Evolutionary conservation across 1,284 basidiomycete species (phyloP).

Genomic region (Trichosporon faecale): DNA sequence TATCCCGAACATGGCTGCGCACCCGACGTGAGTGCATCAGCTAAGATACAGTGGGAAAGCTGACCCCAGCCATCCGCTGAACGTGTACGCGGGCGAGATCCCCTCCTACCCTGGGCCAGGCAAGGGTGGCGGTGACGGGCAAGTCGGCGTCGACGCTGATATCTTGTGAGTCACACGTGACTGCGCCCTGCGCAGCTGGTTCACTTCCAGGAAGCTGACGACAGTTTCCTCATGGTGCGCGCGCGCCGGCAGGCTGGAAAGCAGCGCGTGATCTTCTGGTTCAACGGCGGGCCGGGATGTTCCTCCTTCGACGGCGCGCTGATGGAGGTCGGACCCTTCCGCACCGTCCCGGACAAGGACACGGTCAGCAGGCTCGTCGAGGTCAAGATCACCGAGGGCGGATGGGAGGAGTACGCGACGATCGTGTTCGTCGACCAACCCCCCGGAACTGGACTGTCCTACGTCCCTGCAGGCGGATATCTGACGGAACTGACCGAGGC

Average conservation of each 20-base stretch:
- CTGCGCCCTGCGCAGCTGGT: not conserved
- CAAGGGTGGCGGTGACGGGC: constrained; percentile 45
- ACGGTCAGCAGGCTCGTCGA: constrained; percentile 62
- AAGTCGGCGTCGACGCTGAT: constrained; percentile 44
- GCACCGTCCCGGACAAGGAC: constrained; percentile 56
- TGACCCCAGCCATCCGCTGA: constrained; percentile 60
- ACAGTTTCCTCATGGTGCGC: constrained; percentile 80
- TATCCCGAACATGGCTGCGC: constrained; percentile 59
- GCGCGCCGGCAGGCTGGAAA: constrained; percentile 81
- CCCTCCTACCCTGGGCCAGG: constrained; percentile 68
- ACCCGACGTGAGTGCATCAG: constrained; percentile 44
- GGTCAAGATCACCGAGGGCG: constrained; percentile 74
- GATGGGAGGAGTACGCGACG: constrained; percentile 99
- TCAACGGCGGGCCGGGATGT: constrained; percentile 95
- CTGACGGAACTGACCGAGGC: constrained; percentile 77
- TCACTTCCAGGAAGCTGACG: not conserved
- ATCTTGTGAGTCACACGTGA: constrained; percentile 44
- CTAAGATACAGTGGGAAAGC: not conserved
- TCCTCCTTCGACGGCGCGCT: constrained; percentile 95
- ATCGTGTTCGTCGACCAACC: constrained; percentile 97
- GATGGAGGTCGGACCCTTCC: constrained; percentile 97
- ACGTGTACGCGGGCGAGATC: constrained; percentile 76
- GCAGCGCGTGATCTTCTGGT: constrained; percentile 90
- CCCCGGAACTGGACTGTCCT: constrained; percentile 91
- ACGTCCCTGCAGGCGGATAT: constrained; percentile 78